phyloP scores from a whole-genome alignment of 208 protist genomes.

The Blastocrithidia nonstop region DNA sequence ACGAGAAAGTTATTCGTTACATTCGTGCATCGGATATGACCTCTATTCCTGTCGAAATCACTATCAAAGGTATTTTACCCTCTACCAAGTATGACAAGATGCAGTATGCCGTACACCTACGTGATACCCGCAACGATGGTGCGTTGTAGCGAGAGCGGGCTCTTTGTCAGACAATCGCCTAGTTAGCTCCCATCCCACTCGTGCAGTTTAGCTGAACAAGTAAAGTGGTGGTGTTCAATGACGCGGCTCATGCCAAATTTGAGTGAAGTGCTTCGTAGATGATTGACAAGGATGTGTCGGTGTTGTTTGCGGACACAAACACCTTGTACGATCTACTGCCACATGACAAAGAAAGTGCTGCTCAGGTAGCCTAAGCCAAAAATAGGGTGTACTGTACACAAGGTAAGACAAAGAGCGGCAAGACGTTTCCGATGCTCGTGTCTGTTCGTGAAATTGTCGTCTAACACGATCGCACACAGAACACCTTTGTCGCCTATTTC shows the following conservation, averaged over 20 bases:
- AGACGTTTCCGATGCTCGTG: constrained; percentile 6
- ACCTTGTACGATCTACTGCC: neutral
- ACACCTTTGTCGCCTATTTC: neutral
- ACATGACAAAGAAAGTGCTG: neutral
- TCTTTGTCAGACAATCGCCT: neutral
- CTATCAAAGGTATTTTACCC: no score
- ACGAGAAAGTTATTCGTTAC: no score
- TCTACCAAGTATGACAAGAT: neutral
- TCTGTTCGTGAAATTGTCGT: constrained; percentile 5
- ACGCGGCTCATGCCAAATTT: neutral
- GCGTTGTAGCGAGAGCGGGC: neutral
- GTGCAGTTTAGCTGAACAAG: neutral
- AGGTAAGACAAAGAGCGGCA: constrained; percentile 3
- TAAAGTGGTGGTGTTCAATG: neutral
- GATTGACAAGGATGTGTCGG: no score
- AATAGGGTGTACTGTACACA: neutral
- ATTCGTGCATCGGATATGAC: no score
- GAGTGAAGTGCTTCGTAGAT: neutral
- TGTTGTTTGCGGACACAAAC: neutral
- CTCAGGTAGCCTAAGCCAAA: neutral
- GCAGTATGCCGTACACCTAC: neutral
- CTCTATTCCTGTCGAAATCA: neutral
- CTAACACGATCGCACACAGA: neutral
- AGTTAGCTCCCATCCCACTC: neutral
- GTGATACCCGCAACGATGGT: neutral